These are phyloP conservation scores for Lentinula guzmanii DNA, from an alignment of 768 basidiomycete genomes.

Conservation along the genomic window DNA sequence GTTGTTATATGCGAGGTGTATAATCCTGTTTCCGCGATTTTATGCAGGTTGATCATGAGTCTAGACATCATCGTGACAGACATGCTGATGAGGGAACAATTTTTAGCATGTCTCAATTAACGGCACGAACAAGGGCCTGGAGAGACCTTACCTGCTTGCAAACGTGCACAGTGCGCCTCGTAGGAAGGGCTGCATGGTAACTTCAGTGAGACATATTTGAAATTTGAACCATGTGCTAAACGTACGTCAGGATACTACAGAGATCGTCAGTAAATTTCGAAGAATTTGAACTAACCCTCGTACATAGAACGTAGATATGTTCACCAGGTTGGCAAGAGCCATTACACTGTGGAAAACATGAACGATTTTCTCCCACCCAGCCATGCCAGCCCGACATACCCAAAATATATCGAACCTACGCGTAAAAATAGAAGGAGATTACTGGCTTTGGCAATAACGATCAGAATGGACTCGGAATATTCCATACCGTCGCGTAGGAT, in stretches of 20 bases:
- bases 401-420: constrained; percentile 4
- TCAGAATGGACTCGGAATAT: not conserved
- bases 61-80: constrained; percentile 5
- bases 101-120: not conserved
- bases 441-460: not conserved
- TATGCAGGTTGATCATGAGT: constrained; percentile 6
- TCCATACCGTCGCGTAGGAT: constrained; percentile 5
- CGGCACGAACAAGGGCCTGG: not conserved
- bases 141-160: not conserved
- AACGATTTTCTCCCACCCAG: not conserved
- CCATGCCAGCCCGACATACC: not conserved
- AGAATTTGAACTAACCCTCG: not conserved
- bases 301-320: constrained; percentile 7
- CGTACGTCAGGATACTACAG: constrained; percentile 1
- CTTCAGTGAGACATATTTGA: not conserved
- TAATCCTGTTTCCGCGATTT: constrained; percentile 1
- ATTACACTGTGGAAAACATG: not conserved
- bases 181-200: not conserved
- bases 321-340: constrained; percentile 4
- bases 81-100: not conserved
- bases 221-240: not conserved
- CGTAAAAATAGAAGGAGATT: not conserved
- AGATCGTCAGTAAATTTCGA: not conserved
- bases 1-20: constrained; percentile 4
- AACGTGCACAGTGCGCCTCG: constrained; percentile 2